Evolutionary conservation across 2,329 filamentous ascomycete genomes (phyloP).

Genomic region (Ophioceras dolichostomum): DNA sequence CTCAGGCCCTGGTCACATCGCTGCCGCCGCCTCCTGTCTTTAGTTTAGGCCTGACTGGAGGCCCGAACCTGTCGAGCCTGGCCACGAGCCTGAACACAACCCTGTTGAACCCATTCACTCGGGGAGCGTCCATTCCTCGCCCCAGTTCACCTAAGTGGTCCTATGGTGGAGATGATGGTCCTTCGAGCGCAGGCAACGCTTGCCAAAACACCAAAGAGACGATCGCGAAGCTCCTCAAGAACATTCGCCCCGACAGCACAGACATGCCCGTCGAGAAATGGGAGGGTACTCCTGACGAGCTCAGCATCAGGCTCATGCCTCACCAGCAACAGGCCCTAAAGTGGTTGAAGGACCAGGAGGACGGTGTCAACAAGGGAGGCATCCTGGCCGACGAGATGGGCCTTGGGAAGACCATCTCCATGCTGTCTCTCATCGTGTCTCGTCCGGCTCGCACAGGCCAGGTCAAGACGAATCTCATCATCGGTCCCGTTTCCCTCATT

Average conservation of each 20-base stretch:
- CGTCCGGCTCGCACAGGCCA: slow-evolving; percentile 43
- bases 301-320: slow-evolving; percentile 60
- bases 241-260: slow-evolving; percentile 62
- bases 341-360: slow-evolving; percentile 67
- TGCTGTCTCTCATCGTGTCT: slow-evolving; percentile 63
- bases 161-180: too few species aligned
- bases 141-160: too few species aligned
- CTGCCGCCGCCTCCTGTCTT: too few species aligned
- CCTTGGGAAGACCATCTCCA: slow-evolving; percentile 73
- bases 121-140: too few species aligned
- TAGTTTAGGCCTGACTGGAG: too few species aligned
- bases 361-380: slow-evolving; percentile 58
- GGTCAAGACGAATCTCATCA: slow-evolving; percentile 64
- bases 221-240: slow-evolving; percentile 56
- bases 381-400: slow-evolving; percentile 78
- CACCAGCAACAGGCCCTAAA: slow-evolving; percentile 70
- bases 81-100: too few species aligned
- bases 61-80: too few species aligned
- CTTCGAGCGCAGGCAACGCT: too few species aligned
- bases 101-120: too few species aligned
- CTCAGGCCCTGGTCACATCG: too few species aligned
- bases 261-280: slow-evolving; percentile 49
- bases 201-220: slow-evolving; percentile 39
- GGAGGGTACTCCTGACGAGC: slow-evolving; percentile 55
- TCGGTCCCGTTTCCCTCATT: slow-evolving; percentile 69